These are phyloP conservation scores for Przewalskia tangutica DNA, from an alignment of 257 asterid genomes.

Conservation along the genomic window DNA sequence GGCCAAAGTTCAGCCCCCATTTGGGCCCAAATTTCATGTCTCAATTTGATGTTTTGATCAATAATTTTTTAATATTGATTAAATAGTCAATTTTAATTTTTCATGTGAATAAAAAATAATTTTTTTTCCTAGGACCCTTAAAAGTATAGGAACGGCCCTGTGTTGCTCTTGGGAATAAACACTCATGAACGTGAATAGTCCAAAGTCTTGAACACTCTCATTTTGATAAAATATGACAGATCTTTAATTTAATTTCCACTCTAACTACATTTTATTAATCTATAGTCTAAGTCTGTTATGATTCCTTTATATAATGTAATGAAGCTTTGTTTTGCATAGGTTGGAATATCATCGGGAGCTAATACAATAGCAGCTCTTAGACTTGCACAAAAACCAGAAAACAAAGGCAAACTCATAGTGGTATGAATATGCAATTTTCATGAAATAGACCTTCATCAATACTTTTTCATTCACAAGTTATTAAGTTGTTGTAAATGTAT, in stretches of 20 bases:
- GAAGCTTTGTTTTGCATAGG: slow-evolving; percentile 28
- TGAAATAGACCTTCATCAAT: neutral
- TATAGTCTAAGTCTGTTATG: neutral
- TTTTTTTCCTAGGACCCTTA: no score
- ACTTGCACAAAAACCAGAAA: slow-evolving; percentile 79
- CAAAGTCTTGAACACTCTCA: neutral
- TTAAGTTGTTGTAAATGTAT: neutral
- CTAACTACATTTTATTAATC: neutral
- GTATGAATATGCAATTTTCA: slow-evolving; percentile 23
- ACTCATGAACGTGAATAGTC: neutral
- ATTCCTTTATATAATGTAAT: neutral
- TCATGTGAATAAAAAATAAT: no score
- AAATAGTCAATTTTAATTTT: no score
- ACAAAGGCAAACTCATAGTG: slow-evolving; percentile 94
- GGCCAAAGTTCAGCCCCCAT: no score
- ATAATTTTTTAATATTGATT: no score
- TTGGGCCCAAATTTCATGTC: no score
- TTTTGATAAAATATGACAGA: neutral
- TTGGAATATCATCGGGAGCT: slow-evolving; percentile 97
- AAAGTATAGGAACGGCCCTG: no score
- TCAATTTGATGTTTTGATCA: no score
- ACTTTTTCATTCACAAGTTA: neutral
- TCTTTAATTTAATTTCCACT: neutral
- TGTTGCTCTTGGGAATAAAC: neutral
- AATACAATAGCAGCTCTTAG: slow-evolving; percentile 86